A percentile compares a stretch with the other conserved stretches of the same genome.
These are phyloP conservation scores for Forsythia suspensa DNA, from an alignment of 257 asterid species.

Conservation along the genomic window DNA sequence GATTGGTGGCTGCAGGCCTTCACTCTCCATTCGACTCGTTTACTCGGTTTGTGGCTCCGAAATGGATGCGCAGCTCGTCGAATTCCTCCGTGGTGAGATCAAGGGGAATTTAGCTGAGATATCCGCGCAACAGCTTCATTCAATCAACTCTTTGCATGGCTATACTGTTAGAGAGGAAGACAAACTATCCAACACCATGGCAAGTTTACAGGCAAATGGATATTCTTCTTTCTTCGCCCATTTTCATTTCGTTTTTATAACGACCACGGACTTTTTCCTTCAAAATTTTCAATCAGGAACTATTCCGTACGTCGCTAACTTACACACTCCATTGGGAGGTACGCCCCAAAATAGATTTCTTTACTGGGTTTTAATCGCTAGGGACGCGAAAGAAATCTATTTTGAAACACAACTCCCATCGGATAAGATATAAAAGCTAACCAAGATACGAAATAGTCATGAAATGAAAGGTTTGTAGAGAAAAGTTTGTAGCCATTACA, in stretches of 20 bases:
- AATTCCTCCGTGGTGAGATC: conserved; percentile 13
- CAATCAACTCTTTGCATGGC: conserved; percentile 33
- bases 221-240: background rate
- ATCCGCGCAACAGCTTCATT: conserved; percentile 21
- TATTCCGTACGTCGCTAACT: too few relatives aligned
- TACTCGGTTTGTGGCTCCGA: conserved; percentile 35
- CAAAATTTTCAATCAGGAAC: too few relatives aligned
- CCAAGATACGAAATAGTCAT: too few relatives aligned
- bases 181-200: conserved; percentile 22
- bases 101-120: conserved; percentile 22
- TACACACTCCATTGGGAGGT: too few relatives aligned
- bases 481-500: too few relatives aligned
- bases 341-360: too few relatives aligned
- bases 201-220: conserved; percentile 19
- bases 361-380: too few relatives aligned
- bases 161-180: conserved; percentile 33
- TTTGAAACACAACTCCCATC: too few relatives aligned
- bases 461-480: too few relatives aligned
- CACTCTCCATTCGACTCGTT: conserved; percentile 36
- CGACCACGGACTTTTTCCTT: too few relatives aligned
- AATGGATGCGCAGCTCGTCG: conserved; percentile 13
- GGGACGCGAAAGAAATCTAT: too few relatives aligned
- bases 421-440: too few relatives aligned
- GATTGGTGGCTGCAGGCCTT: conserved; percentile 43
- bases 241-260: background rate